phyloP scores from a whole-genome alignment of 495 filamentous ascomycete genomes.

The Annulohypoxylon stygium region DNA sequence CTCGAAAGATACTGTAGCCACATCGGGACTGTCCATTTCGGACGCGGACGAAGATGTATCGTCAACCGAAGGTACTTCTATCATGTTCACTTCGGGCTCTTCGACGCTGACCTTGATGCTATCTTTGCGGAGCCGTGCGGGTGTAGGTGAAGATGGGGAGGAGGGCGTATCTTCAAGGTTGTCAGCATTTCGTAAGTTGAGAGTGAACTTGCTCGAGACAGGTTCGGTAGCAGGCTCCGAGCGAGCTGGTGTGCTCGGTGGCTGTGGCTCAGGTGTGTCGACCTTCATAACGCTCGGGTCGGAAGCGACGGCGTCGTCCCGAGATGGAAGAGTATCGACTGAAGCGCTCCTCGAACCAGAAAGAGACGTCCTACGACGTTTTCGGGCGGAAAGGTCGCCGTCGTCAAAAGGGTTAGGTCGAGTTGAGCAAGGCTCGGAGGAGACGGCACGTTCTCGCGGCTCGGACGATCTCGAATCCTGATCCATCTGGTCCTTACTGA shows the following conservation, averaged over 20 bases:
- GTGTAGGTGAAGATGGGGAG: constrained; percentile 62
- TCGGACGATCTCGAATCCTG: constrained; percentile 62
- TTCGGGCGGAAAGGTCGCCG: constrained; percentile 63
- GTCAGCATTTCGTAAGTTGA: constrained; percentile 64
- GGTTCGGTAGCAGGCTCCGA: constrained; percentile 52
- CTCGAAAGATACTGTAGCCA: constrained; percentile 52
- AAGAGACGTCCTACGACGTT: constrained; percentile 64
- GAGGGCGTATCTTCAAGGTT: constrained; percentile 57
- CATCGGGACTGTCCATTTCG: constrained; percentile 55
- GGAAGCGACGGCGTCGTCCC: constrained; percentile 42
- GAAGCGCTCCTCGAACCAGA: constrained; percentile 59
- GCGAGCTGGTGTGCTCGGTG: constrained; percentile 55
- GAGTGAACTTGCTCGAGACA: constrained; percentile 65
- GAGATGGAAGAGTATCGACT: constrained; percentile 54
- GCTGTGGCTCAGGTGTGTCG: constrained; percentile 54
- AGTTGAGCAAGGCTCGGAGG: constrained; percentile 70
- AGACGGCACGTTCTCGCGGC: constrained; percentile 68
- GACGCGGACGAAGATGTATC: constrained; percentile 55
- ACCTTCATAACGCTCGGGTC: constrained; percentile 58
- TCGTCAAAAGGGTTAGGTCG: constrained; percentile 70
- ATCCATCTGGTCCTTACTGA: constrained; percentile 64
- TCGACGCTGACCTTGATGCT: constrained; percentile 58
- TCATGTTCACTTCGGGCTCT: constrained; percentile 56
- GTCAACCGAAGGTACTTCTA: constrained; percentile 41
- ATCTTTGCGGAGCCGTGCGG: constrained; percentile 45